Evolutionary conservation across 805 yeast genomes (phyloP).

Genomic region (Candida orba): DNA sequence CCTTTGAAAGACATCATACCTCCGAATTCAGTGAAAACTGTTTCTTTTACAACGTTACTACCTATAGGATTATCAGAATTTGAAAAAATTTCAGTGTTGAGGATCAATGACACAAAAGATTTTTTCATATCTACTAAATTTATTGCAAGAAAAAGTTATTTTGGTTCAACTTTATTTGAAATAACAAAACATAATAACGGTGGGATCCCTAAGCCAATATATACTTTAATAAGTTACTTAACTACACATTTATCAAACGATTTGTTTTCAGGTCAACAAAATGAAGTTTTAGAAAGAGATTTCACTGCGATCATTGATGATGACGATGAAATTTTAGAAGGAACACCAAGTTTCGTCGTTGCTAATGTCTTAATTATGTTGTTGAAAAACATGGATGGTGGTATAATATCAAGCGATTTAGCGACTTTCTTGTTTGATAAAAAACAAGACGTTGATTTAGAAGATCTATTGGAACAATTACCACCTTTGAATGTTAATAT

Average conservation of each 20-base stretch:
- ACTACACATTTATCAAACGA: conserved; percentile 20
- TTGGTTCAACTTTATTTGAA: conserved; percentile 27
- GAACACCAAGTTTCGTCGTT: conserved; percentile 21
- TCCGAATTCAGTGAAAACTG: conserved; percentile 16
- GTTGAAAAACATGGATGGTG: conserved; percentile 31
- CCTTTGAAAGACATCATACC: conserved; percentile 22
- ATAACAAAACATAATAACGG: conserved; percentile 12
- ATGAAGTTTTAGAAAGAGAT: conserved; percentile 18
- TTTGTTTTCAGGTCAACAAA: conserved; percentile 21
- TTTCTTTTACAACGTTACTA: conserved; percentile 19
- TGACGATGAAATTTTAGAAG: conserved; percentile 16
- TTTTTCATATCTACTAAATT: conserved; percentile 25
- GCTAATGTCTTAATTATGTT: conserved; percentile 24
- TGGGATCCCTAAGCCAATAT: conserved; percentile 27
- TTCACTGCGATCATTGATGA: conserved; percentile 17
- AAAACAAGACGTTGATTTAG: conserved; percentile 23
- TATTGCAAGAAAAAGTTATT: conserved; percentile 19
- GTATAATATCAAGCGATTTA: conserved; percentile 31
- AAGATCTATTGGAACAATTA: conserved; percentile 30
- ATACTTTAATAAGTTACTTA: conserved; percentile 24
- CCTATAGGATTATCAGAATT: conserved; percentile 22
- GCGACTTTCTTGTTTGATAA: conserved; percentile 19
- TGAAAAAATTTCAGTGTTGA: conserved; percentile 20
- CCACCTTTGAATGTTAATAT: conserved; percentile 36
- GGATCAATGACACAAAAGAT: conserved; percentile 26